These are phyloP conservation scores for Dovyalis caffra DNA, from an alignment of 345 rosid genomes.

Conservation along the genomic window DNA sequence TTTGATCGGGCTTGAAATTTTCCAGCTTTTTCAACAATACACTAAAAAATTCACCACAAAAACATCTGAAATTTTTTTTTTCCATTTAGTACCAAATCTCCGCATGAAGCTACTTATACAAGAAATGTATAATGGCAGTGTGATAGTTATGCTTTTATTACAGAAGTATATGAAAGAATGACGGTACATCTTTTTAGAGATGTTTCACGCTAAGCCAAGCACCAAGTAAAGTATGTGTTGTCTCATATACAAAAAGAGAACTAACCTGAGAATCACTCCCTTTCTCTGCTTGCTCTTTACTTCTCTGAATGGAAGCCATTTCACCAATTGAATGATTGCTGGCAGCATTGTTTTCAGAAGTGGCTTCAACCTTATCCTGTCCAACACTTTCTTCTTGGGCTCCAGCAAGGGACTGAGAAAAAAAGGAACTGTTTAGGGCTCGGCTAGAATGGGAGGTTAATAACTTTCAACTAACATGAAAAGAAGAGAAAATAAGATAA, in stretches of 20 bases:
- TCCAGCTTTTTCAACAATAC: background rate
- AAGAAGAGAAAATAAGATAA: background rate
- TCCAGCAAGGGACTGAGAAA: constrained; percentile 36
- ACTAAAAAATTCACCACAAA: background rate
- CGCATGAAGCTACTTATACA: background rate
- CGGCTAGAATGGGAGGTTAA: constrained; percentile 11
- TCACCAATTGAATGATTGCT: constrained; percentile 51
- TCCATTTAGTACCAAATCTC: background rate
- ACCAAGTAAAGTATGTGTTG: background rate
- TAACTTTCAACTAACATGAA: constrained; percentile 5
- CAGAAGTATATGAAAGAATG: background rate
- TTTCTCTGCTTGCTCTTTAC: constrained; percentile 46
- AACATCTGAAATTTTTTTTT: background rate
- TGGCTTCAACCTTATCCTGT: constrained; percentile 64
- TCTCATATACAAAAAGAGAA: constrained; percentile 1
- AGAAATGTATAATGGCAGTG: background rate
- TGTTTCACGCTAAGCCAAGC: background rate
- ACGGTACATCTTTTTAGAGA: background rate
- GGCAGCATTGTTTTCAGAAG: constrained; percentile 64
- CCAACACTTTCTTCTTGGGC: constrained; percentile 68
- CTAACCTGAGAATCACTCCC: constrained; percentile 82
- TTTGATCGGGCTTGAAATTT: background rate
- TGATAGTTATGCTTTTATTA: background rate
- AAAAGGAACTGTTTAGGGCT: constrained; percentile 26
- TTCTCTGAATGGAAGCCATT: constrained; percentile 38